Conservation (phyloP, 177 flowering plant species). For the Vitis hybrid region DNA sequence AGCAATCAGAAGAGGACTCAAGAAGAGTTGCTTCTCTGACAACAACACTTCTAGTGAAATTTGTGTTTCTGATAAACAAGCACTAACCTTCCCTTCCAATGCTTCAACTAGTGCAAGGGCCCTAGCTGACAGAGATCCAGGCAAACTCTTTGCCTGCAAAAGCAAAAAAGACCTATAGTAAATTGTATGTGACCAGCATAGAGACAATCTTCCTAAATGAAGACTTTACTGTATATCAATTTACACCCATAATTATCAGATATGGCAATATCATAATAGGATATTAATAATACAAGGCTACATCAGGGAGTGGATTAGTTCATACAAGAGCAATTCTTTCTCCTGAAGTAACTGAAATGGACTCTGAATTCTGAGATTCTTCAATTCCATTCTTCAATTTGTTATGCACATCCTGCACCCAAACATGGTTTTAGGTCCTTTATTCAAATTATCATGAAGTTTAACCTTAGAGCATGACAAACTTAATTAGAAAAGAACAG, state of each 20-base stretch:
- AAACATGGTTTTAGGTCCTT: not conserved
- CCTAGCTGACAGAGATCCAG: slow-evolving; percentile 67
- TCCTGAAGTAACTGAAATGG: slow-evolving; percentile 47
- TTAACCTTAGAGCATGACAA: not conserved
- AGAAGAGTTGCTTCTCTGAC: too few species aligned
- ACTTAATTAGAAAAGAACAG: not conserved
- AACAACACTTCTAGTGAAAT: too few species aligned
- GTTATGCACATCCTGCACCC: slow-evolving; percentile 67
- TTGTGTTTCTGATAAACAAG: not conserved
- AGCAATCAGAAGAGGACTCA: too few species aligned
- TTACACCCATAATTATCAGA: not conserved
- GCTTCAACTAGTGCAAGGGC: slow-evolving; percentile 68
- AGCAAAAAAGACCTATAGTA: not conserved
- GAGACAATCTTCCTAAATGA: not conserved
- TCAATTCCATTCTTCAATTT: slow-evolving; percentile 84
- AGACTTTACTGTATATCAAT: not conserved
- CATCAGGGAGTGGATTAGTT: slow-evolving; percentile 1
- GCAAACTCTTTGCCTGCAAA: slow-evolving; percentile 74
- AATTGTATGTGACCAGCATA: not conserved
- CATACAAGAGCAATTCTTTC: slow-evolving; percentile 80
- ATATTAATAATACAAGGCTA: slow-evolving; percentile 5
- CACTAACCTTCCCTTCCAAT: slow-evolving; percentile 89
- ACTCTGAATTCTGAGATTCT: slow-evolving; percentile 51
- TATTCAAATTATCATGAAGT: not conserved
- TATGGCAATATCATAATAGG: not conserved